Evolutionary conservation across 176 grass and related monocot species (phyloP).

Genomic region (Zoysia japonica): DNA sequence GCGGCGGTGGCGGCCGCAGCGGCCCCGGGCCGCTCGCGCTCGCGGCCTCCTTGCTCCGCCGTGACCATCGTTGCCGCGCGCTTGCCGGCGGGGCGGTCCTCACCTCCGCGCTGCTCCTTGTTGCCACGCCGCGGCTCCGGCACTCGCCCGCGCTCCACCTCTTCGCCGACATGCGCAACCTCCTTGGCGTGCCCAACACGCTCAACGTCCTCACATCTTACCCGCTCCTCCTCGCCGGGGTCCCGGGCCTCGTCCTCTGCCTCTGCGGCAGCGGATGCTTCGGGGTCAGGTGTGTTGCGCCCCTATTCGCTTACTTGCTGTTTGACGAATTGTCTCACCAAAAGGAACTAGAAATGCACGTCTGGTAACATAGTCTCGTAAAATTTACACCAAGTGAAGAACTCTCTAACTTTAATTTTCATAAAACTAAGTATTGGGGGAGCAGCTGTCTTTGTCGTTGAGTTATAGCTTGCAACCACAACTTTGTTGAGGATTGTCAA

Average conservation of each 20-base stretch:
- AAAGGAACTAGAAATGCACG: background rate
- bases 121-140: slow-evolving; percentile 76
- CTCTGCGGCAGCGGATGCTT: slow-evolving; percentile 81
- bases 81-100: slow-evolving; percentile 56
- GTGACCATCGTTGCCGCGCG: slow-evolving; percentile 44
- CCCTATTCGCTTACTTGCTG: background rate
- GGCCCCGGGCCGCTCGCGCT: slow-evolving; percentile 39
- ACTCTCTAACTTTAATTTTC: background rate
- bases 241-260: slow-evolving; percentile 78
- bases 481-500: background rate
- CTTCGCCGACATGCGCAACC: slow-evolving; percentile 98
- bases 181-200: slow-evolving; percentile 94
- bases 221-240: slow-evolving; percentile 81
- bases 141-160: slow-evolving; percentile 82
- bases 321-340: slow-evolving; percentile 45
- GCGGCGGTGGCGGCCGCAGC: slow-evolving; percentile 30
- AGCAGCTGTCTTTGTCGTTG: too few relatives aligned
- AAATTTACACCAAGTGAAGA: background rate
- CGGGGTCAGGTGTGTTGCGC: slow-evolving; percentile 67
- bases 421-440: background rate
- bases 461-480: background rate
- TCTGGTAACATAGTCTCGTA: background rate
- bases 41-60: slow-evolving; percentile 14
- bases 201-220: slow-evolving; percentile 88
- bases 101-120: slow-evolving; percentile 59